Conservation (phyloP, 305 asterid species). For the Fraxinus sp. region DNA sequence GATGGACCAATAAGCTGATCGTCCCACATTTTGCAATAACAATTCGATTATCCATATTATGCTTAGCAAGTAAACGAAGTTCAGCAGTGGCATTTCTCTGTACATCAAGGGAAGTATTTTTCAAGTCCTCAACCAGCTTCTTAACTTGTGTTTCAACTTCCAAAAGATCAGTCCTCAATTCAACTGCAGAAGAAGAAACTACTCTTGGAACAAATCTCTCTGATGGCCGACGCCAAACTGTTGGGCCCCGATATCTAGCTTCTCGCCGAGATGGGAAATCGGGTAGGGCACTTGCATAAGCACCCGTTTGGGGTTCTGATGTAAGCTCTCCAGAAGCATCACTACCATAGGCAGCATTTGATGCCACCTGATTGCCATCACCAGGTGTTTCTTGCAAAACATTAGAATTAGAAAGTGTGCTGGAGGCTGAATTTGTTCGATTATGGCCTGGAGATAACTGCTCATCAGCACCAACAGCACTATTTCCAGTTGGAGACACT, state of each 20-base stretch:
- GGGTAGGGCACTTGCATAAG: constrained; percentile 40
- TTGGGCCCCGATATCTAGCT: constrained; percentile 61
- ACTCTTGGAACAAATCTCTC: constrained; percentile 67
- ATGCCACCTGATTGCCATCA: constrained; percentile 56
- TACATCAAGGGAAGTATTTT: constrained; percentile 49
- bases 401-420: constrained; percentile 61
- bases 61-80: constrained; percentile 82
- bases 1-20: constrained; percentile 56
- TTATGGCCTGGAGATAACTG: constrained; percentile 47
- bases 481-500: constrained; percentile 50
- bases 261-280: constrained; percentile 53
- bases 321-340: constrained; percentile 68
- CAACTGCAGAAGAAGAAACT: constrained; percentile 64
- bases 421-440: constrained; percentile 67
- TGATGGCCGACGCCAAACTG: constrained; percentile 76
- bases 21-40: constrained; percentile 76
- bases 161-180: constrained; percentile 68
- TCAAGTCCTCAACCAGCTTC: constrained; percentile 68
- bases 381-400: constrained; percentile 54
- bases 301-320: constrained; percentile 50
- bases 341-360: constrained; percentile 46
- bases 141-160: constrained; percentile 70
- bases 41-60: constrained; percentile 84
- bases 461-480: constrained; percentile 40
- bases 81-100: constrained; percentile 65